A percentile compares a stretch with the other conserved stretches of the same genome.
These are phyloP conservation scores for Aspergillus calidoustus DNA, from an alignment of 2,329 filamentous ascomycete genomes.

Conservation along the genomic window DNA sequence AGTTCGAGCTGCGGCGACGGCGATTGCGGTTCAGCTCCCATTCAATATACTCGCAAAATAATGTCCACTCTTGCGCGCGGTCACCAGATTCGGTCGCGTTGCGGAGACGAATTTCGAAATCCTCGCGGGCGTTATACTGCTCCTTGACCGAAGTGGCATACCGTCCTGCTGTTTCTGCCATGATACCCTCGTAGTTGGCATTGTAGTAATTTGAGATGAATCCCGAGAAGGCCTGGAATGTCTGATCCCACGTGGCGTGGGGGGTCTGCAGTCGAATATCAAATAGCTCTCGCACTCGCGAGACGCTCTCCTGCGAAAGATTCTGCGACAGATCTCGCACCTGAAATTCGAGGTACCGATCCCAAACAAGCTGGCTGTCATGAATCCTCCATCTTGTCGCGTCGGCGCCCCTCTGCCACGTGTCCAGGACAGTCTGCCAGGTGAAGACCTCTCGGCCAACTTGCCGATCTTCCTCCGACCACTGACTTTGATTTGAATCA, in stretches of 20 bases:
- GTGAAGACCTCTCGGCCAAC: conserved; percentile 64
- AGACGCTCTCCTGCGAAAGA: conserved; percentile 54
- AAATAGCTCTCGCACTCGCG: conserved; percentile 56
- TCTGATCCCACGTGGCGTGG: conserved; percentile 64
- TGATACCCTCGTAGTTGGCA: conserved; percentile 60
- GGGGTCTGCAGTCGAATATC: conserved; percentile 60
- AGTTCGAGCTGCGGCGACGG: conserved; percentile 58
- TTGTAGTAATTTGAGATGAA: conserved; percentile 63
- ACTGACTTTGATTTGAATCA: conserved; percentile 41
- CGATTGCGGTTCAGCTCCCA: conserved; percentile 75
- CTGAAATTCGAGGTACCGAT: conserved; percentile 61
- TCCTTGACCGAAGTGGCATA: conserved; percentile 49
- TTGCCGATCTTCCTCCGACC: conserved; percentile 62
- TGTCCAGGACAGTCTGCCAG: conserved; percentile 58
- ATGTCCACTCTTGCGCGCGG: conserved; percentile 55
- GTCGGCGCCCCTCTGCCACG: conserved; percentile 60
- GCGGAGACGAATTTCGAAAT: conserved; percentile 58
- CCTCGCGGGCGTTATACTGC: conserved; percentile 57
- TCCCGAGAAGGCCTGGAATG: conserved; percentile 62
- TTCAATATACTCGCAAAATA: conserved; percentile 72
- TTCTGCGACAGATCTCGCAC: conserved; percentile 57
- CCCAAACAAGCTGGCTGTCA: conserved; percentile 65
- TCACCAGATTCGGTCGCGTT: conserved; percentile 59
- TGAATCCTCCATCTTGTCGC: conserved; percentile 65
- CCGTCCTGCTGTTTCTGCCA: conserved; percentile 58